Evolutionary conservation across 2,329 filamentous ascomycete species (phyloP).

Genomic region (Hirsutella minnesotensis): DNA sequence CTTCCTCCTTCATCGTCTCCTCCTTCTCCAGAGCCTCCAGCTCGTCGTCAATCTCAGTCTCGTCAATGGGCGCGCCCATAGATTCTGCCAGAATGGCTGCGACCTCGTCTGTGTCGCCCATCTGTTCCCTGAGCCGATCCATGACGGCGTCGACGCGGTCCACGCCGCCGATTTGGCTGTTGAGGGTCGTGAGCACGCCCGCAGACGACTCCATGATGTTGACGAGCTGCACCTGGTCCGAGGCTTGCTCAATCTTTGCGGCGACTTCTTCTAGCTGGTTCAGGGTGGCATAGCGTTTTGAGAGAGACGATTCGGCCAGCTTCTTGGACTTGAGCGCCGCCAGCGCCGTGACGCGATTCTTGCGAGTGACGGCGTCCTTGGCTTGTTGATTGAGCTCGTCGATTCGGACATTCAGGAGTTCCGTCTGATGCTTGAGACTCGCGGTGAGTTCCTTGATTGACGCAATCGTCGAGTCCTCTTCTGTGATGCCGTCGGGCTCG

Average conservation of each 20-base stretch:
- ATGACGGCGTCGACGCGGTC: constrained; percentile 67
- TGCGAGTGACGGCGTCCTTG: constrained; percentile 56
- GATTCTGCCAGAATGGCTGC: constrained; percentile 60
- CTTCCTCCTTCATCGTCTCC: constrained; percentile 40
- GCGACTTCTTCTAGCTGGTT: constrained; percentile 75
- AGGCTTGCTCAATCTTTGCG: constrained; percentile 72
- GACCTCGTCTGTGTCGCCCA: constrained; percentile 73
- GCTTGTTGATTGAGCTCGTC: constrained; percentile 53
- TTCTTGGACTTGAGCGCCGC: constrained; percentile 76
- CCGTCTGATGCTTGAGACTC: constrained; percentile 62
- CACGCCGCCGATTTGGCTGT: constrained; percentile 64
- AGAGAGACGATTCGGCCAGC: constrained; percentile 61
- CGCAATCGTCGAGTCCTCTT: constrained; percentile 72
- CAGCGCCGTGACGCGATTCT: constrained; percentile 65
- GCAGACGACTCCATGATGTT: constrained; percentile 71
- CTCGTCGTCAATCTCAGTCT: constrained; percentile 78
- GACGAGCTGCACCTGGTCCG: constrained; percentile 74
- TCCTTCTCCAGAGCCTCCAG: constrained; percentile 61
- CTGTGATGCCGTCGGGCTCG: constrained; percentile 45
- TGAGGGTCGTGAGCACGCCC: constrained; percentile 58
- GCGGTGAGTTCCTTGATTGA: constrained; percentile 69
- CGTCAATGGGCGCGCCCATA: constrained; percentile 49
- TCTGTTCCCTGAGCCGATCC: constrained; percentile 65
- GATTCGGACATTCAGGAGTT: constrained; percentile 54
- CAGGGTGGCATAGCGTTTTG: constrained; percentile 60